These are phyloP conservation scores for Pythium periplocum DNA, from an alignment of 352 stramenopile species.

Conservation along the genomic window DNA sequence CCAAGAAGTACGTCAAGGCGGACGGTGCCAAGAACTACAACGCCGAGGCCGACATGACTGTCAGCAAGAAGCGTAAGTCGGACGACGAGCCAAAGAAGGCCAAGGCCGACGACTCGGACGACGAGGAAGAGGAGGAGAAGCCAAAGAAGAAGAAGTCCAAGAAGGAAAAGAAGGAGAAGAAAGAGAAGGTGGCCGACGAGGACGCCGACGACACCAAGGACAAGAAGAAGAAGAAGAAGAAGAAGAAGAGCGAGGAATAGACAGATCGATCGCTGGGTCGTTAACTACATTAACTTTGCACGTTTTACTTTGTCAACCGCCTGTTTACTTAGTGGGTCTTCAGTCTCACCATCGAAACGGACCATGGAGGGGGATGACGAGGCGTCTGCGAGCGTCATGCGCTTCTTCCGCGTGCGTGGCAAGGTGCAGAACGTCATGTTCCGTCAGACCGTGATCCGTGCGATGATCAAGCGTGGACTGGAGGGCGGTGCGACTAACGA, in stretches of 20 bases:
- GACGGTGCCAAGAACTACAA: conserved; percentile 90
- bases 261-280: too few species aligned
- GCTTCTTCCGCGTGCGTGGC: conserved; percentile 57
- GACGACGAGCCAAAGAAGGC: conserved; percentile 49
- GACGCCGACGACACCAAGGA: conserved; percentile 44
- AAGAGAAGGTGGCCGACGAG: conserved; percentile 25
- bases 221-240: conserved; percentile 33
- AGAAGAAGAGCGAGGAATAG: conserved; percentile 33
- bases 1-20: conserved; percentile 89
- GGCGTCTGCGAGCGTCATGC: conserved; percentile 1
- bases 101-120: conserved; percentile 47
- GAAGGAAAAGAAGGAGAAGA: conserved; percentile 76
- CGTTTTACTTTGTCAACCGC: too few species aligned
- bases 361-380: not conserved
- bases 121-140: conserved; percentile 57
- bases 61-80: conserved; percentile 87
- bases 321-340: too few species aligned
- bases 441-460: conserved; percentile 70
- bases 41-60: conserved; percentile 92
- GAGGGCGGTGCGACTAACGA: conserved; percentile 66
- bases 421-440: conserved; percentile 85
- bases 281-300: too few species aligned
- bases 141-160: conserved; percentile 43
- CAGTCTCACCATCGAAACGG: not conserved
- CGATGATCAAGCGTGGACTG: conserved; percentile 62